Conservation (phyloP, 2,329 filamentous ascomycete genomes). For the Chaetomiaceae sp. region DNA sequence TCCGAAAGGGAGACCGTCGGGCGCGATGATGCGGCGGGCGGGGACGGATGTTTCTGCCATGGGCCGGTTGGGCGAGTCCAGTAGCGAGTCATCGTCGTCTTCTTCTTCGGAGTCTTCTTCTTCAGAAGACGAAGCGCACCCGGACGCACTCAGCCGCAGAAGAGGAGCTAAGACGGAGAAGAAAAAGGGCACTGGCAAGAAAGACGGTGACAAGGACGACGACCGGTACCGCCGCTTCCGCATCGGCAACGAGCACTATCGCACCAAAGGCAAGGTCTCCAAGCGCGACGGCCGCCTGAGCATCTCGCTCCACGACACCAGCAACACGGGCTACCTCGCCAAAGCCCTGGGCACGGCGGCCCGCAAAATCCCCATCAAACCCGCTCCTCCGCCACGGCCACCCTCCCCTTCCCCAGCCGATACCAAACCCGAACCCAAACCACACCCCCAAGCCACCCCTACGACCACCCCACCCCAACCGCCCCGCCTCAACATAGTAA, state of each 20-base stretch:
- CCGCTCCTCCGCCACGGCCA: neutral
- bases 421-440: too few relatives aligned
- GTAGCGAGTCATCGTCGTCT: conserved; percentile 23
- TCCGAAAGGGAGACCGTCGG: neutral
- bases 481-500: conserved; percentile 63
- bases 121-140: neutral
- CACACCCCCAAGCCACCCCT: neutral
- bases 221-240: conserved; percentile 50
- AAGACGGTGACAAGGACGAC: conserved; percentile 8
- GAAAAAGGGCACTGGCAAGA: neutral
- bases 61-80: neutral
- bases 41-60: conserved; percentile 25
- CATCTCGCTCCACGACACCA: conserved; percentile 67
- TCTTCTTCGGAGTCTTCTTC: conserved; percentile 15
- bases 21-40: conserved; percentile 21
- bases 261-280: conserved; percentile 59
- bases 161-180: neutral
- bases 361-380: conserved; percentile 42
- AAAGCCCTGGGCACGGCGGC: conserved; percentile 66
- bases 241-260: conserved; percentile 60
- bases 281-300: conserved; percentile 66
- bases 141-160: too few relatives aligned
- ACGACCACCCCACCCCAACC: neutral
- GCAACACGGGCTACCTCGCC: conserved; percentile 65
- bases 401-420: neutral